Evolutionary conservation across 805 yeast genomes (phyloP).

Genomic region (Scheffersomyces spartinae): DNA sequence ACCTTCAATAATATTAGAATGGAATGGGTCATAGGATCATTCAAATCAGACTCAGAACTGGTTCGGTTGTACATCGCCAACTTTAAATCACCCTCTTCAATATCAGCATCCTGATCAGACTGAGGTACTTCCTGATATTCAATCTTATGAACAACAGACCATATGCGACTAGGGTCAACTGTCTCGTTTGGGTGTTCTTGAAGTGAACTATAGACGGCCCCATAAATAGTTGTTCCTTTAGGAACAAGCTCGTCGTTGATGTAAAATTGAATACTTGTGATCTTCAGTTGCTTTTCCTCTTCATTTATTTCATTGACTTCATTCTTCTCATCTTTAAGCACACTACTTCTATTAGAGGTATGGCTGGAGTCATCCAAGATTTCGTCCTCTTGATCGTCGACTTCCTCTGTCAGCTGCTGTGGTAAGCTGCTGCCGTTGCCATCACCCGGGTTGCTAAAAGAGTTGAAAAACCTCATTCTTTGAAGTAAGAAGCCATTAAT

Average conservation of each 20-base stretch:
- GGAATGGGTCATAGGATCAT: slow-evolving; percentile 21
- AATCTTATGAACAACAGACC: slow-evolving; percentile 47
- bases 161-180: slow-evolving; percentile 39
- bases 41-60: slow-evolving; percentile 12
- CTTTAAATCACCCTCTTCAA: slow-evolving; percentile 1
- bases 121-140: slow-evolving; percentile 31
- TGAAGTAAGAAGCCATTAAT: slow-evolving; percentile 36
- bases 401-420: slow-evolving; percentile 6
- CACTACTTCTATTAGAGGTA: slow-evolving; percentile 4
- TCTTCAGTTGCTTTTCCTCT: slow-evolving; percentile 4
- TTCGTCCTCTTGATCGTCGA: slow-evolving; percentile 9
- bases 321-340: slow-evolving; percentile 10
- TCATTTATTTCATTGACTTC: slow-evolving; percentile 6
- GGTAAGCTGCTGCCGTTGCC: too few species aligned
- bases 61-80: background rate
- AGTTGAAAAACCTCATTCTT: slow-evolving; percentile 23
- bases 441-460: too few species aligned
- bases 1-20: slow-evolving; percentile 39
- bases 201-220: slow-evolving; percentile 50
- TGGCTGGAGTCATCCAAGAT: slow-evolving; percentile 3
- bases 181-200: slow-evolving; percentile 24
- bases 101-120: slow-evolving; percentile 4
- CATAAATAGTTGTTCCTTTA: slow-evolving; percentile 61
- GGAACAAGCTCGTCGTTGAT: slow-evolving; percentile 49
- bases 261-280: slow-evolving; percentile 38